Conservation (phyloP, 768 basidiomycete species). For the Filobasidium wieringae region DNA sequence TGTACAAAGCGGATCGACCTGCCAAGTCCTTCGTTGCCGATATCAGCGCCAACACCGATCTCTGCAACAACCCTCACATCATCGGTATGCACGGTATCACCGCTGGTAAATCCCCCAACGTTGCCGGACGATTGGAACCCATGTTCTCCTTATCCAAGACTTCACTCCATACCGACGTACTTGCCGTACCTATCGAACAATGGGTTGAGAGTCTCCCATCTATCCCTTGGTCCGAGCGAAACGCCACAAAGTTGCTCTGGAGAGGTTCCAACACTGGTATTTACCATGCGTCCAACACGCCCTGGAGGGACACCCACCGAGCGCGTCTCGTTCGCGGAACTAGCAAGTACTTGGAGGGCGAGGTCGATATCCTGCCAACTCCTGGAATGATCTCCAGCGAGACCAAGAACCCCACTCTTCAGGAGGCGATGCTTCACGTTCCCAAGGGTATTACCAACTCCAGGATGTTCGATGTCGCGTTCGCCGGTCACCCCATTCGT, state of each 20-base stretch:
- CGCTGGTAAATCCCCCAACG: conserved; percentile 18
- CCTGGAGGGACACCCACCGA: conserved; percentile 31
- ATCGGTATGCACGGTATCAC: conserved; percentile 39
- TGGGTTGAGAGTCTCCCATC: conserved; percentile 21
- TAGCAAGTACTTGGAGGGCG: background rate
- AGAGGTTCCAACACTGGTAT: conserved; percentile 34
- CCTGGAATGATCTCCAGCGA: no score
- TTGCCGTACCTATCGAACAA: conserved; percentile 34
- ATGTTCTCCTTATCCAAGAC: conserved; percentile 33
- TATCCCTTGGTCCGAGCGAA: conserved; percentile 28
- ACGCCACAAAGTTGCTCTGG: conserved; percentile 27
- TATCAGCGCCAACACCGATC: conserved; percentile 32
- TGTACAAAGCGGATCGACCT: background rate
- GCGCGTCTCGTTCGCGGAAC: conserved; percentile 22
- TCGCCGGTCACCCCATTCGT: conserved; percentile 28
- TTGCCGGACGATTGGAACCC: conserved; percentile 19
- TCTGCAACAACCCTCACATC: conserved; percentile 38
- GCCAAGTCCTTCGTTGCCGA: conserved; percentile 35
- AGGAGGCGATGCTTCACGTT: background rate
- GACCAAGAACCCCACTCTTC: background rate
- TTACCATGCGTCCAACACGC: conserved; percentile 13
- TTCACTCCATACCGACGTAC: conserved; percentile 25
- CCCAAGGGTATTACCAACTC: conserved; percentile 9
- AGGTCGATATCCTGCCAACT: conserved; percentile 10
- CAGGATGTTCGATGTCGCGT: conserved; percentile 24